Evolutionary conservation across 345 rosid genomes (phyloP), one percentile per base, ranked within the genome.

Genomic region (Ceriops tagal): DNA sequence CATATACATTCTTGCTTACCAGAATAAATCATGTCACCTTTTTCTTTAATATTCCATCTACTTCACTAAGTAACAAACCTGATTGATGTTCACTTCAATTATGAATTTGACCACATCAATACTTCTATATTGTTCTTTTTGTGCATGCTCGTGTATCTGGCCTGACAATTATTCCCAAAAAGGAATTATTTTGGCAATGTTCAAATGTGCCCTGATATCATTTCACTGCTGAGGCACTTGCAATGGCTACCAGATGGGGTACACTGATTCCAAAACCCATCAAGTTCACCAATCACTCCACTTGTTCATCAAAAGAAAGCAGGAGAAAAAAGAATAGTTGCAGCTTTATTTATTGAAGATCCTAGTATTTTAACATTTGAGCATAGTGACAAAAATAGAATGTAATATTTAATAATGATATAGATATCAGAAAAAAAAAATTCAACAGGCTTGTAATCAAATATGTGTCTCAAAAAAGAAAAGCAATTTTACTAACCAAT

Each of bases 401-500:
- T 21, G n/a, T 8, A 30, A 26, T 34, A 16, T 46, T 58, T 24
- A 9, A 22, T 55, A 13, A 22, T 22, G 16, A 3, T 20, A 20
- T 27, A 60, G 31, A 21, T 13, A 31, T 7, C 22, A 2, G 8
- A 59, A 6, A 59, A 3, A 10, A 67, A 57, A 4, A 58, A 26
- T 39, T 2, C 15, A 4, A 21, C 24, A 22, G 7, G 26, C 22
- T 27, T 64, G 6, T 28, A n/a, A 20, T n/a, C 47, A 66, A 31
- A 24, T 46, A 24, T 18, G 13, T 19, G 31, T 20, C 43, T 21
- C 5, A 31, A 20, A 46, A 46, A 8, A 58, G 53, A 13, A 35
- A 22, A 37, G 67, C 5, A 46, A 69, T 30, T 28, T 46, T 64
- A 84, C 88, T 58, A 61, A 92, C 98, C 96, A 92, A 64, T 67